A percentile compares a stretch with the other conserved stretches of the same genome.
Evolutionary conservation across 352 stramenopile species (phyloP).

Genomic region (Phytophthora tubulina): DNA sequence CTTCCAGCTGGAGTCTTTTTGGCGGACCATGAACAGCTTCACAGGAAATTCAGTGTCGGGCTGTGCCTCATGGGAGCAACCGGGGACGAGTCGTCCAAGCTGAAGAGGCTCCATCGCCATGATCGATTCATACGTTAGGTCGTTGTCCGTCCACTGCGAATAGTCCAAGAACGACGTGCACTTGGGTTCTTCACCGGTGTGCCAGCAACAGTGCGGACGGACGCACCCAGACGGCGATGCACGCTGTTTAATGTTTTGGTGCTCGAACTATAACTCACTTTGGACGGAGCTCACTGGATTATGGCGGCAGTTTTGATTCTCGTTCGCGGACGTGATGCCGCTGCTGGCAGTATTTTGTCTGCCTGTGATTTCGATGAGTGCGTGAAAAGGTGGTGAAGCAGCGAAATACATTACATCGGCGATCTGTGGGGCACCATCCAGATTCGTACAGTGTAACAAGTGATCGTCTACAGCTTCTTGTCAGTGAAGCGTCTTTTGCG

Average conservation of each 20-base stretch:
- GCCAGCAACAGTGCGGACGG: constrained; percentile 45
- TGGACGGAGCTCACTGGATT: constrained; percentile 51
- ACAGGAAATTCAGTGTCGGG: constrained; percentile 32
- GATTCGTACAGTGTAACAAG: constrained; percentile 60
- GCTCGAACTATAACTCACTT: constrained; percentile 50
- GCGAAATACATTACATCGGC: constrained; percentile 46
- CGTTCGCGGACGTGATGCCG: constrained; percentile 49
- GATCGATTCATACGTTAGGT: constrained; percentile 48
- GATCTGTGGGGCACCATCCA: constrained; percentile 57
- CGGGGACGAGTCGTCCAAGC: constrained; percentile 30
- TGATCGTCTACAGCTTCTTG: constrained; percentile 60
- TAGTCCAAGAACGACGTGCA: constrained; percentile 31
- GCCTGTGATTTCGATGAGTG: constrained; percentile 58
- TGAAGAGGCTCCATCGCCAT: constrained; percentile 43
- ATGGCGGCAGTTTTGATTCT: constrained; percentile 58
- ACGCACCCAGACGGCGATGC: constrained; percentile 59
- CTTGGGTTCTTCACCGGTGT: constrained; percentile 43
- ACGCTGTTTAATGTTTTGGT: constrained; percentile 53
- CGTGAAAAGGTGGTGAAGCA: constrained; percentile 51
- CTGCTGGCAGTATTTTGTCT: constrained; percentile 48
- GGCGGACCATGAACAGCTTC: constrained; percentile 14
- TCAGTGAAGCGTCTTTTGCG: constrained; percentile 45
- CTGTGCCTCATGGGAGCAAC: constrained; percentile 22
- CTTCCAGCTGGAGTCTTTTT: neutral
- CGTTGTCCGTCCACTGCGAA: constrained; percentile 53